Evolutionary conservation across 2,329 filamentous ascomycete species (phyloP), one percentile per base, ranked within the genome.

Genomic region (Aspergillus brunneoviolaceus): DNA sequence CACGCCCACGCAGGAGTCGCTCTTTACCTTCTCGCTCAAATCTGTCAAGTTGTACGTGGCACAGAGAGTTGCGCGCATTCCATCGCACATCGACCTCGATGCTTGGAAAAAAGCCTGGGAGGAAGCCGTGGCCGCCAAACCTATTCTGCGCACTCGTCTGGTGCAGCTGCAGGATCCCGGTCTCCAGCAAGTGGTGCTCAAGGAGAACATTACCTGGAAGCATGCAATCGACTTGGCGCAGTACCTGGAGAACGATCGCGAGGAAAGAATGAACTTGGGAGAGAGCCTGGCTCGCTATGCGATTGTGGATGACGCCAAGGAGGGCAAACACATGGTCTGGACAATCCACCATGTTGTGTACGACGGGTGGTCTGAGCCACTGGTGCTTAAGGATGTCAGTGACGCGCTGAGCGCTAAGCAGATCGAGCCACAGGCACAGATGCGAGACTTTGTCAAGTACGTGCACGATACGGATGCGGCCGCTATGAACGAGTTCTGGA

Each of bases 291-390:
- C 74, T 49, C 70, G 75, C 33, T 76, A 75, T 58, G 71, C 72
- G 5, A 72, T 78, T 49, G 61, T 78, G 14, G 60, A 67, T 25
- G 53, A 68, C 33, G 25, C 49, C 16, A 62, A 57, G 7, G 63
- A 70, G 19, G 65, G 64, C 25, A 72, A 66, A 14, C 75, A 80
- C 58, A 77, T 84, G 62, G 73, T 82, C 25, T 80, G 80, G 72
- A 82, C 81, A 0, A 75, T 82, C 52, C 82, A 83, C 60, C 81
- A 84, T 60, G 80, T 79, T 12, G 70, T 83, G 5, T 83, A 83
- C 62, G 82, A 84, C 61, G 82, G 81, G n/a, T 77, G 76, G 76
- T 78, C 75, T 11, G 70, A 76, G 60, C 74, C 76, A 5, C 60
- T 76, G 2, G 72, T 78, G 29, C 69, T 77, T 2, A 67, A 75